phyloP scores from a whole-genome alignment of 495 filamentous ascomycete genomes.

The Xylaria scruposa region DNA sequence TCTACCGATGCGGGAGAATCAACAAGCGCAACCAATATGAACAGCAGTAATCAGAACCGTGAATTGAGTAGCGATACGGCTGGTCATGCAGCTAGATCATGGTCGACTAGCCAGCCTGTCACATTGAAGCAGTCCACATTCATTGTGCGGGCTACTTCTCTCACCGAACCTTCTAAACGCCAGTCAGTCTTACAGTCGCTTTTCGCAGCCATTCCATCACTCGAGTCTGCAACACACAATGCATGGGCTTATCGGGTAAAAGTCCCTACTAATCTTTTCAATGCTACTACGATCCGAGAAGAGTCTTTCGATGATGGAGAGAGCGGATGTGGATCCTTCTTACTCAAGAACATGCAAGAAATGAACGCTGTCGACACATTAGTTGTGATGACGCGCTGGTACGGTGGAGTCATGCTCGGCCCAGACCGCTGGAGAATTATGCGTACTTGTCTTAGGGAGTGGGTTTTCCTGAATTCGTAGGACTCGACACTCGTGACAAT shows the following conservation, averaged over 20 bases:
- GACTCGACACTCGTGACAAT: background rate
- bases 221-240: conserved; percentile 58
- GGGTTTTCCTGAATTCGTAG: background rate
- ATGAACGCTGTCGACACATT: conserved; percentile 81
- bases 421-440: conserved; percentile 75
- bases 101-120: conserved; percentile 48
- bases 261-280: conserved; percentile 38
- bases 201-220: conserved; percentile 46
- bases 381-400: conserved; percentile 93
- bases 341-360: conserved; percentile 81
- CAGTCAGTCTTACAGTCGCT: conserved; percentile 47
- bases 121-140: conserved; percentile 58
- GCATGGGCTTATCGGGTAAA: conserved; percentile 58
- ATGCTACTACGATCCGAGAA: conserved; percentile 61
- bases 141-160: conserved; percentile 52
- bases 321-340: conserved; percentile 78
- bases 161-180: conserved; percentile 48
- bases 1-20: conserved; percentile 34
- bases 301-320: conserved; percentile 95
- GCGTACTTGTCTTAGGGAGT: conserved; percentile 49
- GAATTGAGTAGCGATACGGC: conserved; percentile 9
- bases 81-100: conserved; percentile 39
- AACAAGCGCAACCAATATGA: conserved; percentile 24
- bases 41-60: background rate
- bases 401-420: conserved; percentile 84